Evolutionary conservation across 1,139 yeast genomes (phyloP).

Genomic region (Blastobotrys aristatus): DNA sequence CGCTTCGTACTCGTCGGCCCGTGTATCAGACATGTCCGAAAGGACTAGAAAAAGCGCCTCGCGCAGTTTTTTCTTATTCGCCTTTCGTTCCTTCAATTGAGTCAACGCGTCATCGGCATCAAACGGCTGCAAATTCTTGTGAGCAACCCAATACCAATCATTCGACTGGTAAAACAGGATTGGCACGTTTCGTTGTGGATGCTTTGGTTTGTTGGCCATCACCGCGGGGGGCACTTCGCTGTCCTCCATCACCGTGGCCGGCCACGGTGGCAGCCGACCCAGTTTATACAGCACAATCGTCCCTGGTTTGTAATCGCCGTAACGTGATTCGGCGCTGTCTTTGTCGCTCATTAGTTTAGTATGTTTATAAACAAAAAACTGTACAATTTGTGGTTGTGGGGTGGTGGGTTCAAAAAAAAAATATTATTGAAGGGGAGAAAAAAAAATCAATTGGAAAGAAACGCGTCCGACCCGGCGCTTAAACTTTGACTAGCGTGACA

Average conservation of each 20-base stretch:
- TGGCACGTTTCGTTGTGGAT: slow-evolving; percentile 4
- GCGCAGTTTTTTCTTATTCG: background rate
- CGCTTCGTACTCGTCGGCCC: background rate
- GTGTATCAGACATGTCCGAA: background rate
- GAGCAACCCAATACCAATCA: slow-evolving; percentile 9
- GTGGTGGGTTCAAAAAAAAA: no score
- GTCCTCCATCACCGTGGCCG: slow-evolving; percentile 7
- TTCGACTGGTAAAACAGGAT: slow-evolving; percentile 5
- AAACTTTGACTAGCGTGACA: no score
- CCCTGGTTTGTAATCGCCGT: slow-evolving; percentile 8
- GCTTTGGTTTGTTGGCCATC: background rate
- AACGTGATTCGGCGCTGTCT: no score
- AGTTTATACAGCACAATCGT: slow-evolving; percentile 5
- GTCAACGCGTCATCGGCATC: background rate
- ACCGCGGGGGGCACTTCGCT: slow-evolving; percentile 2
- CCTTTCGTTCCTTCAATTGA: background rate
- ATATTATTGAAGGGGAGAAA: no score
- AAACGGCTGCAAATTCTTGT: background rate
- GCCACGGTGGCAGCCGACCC: slow-evolving; percentile 9
- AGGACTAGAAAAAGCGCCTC: background rate
- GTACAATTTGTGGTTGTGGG: no score
- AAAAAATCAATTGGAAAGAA: no score
- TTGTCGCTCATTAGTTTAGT: background rate
- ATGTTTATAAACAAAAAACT: no score
- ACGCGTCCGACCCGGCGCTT: no score